These are phyloP conservation scores for Tagetes patula DNA, from an alignment of 129 eudicot genomes.

Conservation along the genomic window DNA sequence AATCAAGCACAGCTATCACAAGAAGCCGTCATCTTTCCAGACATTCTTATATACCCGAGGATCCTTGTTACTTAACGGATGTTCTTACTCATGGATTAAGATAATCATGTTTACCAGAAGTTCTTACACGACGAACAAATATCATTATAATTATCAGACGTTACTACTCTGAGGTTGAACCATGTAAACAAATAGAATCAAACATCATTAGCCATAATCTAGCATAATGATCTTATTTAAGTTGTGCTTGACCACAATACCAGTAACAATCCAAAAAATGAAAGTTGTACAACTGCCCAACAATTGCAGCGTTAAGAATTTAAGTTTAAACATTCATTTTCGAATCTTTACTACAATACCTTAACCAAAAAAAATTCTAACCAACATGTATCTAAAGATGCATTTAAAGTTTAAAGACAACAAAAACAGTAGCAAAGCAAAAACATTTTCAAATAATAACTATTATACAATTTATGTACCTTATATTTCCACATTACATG, in stretches of 20 bases:
- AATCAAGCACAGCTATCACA: no score
- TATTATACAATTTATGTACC: conserved; percentile 42
- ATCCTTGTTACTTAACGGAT: no score
- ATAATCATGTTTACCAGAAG: no score
- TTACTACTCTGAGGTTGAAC: no score
- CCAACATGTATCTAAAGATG: conserved; percentile 24
- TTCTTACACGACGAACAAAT: no score
- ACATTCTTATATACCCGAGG: no score
- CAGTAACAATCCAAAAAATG: background rate
- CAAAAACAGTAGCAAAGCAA: conserved; percentile 23
- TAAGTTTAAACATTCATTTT: background rate
- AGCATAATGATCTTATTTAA: background rate
- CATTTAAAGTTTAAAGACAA: conserved; percentile 39
- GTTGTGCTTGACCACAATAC: background rate
- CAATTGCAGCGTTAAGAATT: background rate
- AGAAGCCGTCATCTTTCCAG: no score
- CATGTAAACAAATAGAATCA: no score
- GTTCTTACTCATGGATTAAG: no score
- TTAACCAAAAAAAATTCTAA: background rate
- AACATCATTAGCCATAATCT: background rate
- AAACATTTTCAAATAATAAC: conserved; percentile 27
- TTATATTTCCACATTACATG: conserved; percentile 33
- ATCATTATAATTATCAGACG: no score
- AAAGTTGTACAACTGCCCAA: background rate
- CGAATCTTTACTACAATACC: background rate